Evolutionary conservation across 768 basidiomycete genomes (phyloP).

Genomic region (Trametes cinnabarina): DNA sequence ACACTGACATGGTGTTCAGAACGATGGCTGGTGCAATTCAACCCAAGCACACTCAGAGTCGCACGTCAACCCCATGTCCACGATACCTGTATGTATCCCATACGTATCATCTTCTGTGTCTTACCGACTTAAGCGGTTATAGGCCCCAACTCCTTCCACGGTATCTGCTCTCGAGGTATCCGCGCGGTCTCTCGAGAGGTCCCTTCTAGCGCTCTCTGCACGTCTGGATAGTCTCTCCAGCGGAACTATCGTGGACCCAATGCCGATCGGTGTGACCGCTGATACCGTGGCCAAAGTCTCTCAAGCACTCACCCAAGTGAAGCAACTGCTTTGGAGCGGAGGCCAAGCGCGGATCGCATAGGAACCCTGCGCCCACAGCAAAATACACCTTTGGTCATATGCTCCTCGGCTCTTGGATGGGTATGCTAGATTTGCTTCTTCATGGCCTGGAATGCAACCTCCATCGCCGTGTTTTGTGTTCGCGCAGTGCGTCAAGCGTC

Average conservation of each 20-base stretch:
- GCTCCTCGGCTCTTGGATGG: not conserved
- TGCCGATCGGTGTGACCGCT: conserved; percentile 55
- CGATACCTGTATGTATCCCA: not conserved
- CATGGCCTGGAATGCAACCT: not conserved
- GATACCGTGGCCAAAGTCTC: conserved; percentile 68
- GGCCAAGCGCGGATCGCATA: conserved; percentile 25
- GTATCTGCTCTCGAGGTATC: conserved; percentile 36
- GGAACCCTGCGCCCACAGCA: conserved; percentile 14
- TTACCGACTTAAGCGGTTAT: not conserved
- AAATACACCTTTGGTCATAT: conserved; percentile 9
- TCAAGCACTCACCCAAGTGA: conserved; percentile 59
- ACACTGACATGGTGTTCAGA: too few relatives aligned
- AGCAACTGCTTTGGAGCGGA: conserved; percentile 53
- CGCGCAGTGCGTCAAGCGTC: conserved; percentile 11
- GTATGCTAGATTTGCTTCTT: conserved; percentile 6
- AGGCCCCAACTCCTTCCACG: conserved; percentile 9
- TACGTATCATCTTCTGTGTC: not conserved
- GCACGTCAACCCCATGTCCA: not conserved
- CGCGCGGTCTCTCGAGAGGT: conserved; percentile 48
- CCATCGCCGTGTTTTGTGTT: conserved; percentile 8
- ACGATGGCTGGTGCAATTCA: not conserved
- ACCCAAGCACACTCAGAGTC: not conserved
- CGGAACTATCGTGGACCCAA: conserved; percentile 41
- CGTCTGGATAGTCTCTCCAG: conserved; percentile 47
- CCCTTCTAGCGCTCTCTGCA: conserved; percentile 50